Evolutionary conservation across 345 rosid genomes (phyloP).

Genomic region (Eucalyptus dawsonii): DNA sequence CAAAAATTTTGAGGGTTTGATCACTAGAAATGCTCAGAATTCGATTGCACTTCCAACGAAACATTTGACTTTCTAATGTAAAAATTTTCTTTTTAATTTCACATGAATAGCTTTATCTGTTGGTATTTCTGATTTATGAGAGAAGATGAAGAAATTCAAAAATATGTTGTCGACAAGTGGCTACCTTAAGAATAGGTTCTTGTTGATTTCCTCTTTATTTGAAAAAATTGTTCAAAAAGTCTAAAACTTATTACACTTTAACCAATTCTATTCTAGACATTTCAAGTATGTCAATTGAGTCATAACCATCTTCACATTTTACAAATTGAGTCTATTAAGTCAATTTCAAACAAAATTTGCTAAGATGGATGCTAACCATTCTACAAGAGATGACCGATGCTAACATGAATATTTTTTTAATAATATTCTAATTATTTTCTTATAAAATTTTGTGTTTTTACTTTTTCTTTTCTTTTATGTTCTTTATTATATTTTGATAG

Average conservation of each 20-base stretch:
- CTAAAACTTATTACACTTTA: too few relatives aligned
- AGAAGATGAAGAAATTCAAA: background rate
- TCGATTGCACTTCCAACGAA: background rate
- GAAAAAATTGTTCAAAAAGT: too few relatives aligned
- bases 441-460: too few relatives aligned
- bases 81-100: background rate
- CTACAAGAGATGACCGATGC: rapidly evolving
- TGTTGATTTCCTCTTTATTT: background rate
- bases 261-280: background rate
- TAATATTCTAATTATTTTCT: too few relatives aligned
- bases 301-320: too few relatives aligned
- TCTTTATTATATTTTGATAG: too few relatives aligned
- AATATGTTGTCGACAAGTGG: background rate
- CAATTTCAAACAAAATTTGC: too few relatives aligned
- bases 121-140: background rate
- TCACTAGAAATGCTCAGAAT: background rate
- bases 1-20: background rate
- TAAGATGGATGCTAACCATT: background rate
- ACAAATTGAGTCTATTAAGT: too few relatives aligned
- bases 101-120: background rate
- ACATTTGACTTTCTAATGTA: background rate
- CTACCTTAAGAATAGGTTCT: background rate
- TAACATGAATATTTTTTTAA: too few relatives aligned
- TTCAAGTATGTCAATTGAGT: too few relatives aligned
- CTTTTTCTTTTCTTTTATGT: too few relatives aligned